These are phyloP conservation scores for Amyloporia xantha DNA, from an alignment of 768 basidiomycete species.

Conservation along the genomic window DNA sequence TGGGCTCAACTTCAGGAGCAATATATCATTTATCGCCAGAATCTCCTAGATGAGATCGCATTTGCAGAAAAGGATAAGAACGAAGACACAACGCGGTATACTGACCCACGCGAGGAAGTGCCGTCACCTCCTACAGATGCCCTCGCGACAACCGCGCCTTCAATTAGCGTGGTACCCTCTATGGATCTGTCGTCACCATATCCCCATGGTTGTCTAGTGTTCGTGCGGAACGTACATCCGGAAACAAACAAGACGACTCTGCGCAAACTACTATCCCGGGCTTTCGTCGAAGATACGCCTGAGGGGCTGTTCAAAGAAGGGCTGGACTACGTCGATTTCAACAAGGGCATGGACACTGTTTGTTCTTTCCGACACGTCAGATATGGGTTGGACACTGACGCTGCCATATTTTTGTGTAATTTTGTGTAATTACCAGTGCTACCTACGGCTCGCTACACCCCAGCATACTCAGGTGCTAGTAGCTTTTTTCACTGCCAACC, in stretches of 20 bases:
- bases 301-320: conserved; percentile 21
- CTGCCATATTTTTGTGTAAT: neutral
- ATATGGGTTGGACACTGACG: no score
- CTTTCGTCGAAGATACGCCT: conserved; percentile 25
- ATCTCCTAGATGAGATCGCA: conserved; percentile 43
- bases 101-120: neutral
- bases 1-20: conserved; percentile 67
- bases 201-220: conserved; percentile 63
- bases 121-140: neutral
- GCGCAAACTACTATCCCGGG: conserved; percentile 45
- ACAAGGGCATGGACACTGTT: conserved; percentile 70
- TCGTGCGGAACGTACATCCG: conserved; percentile 61
- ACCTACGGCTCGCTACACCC: conserved; percentile 59
- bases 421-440: conserved; percentile 60
- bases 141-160: neutral
- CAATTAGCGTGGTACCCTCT: neutral
- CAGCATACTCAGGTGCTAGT: conserved; percentile 39
- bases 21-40: conserved; percentile 57
- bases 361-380: conserved; percentile 24
- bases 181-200: conserved; percentile 31
- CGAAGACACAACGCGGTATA: neutral
- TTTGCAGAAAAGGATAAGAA: conserved; percentile 2
- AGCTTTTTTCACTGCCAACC: conserved; percentile 33
- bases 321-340: conserved; percentile 77
- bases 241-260: conserved; percentile 81